phyloP scores from a whole-genome alignment of 345 rosid species.

The Punica granatum region DNA sequence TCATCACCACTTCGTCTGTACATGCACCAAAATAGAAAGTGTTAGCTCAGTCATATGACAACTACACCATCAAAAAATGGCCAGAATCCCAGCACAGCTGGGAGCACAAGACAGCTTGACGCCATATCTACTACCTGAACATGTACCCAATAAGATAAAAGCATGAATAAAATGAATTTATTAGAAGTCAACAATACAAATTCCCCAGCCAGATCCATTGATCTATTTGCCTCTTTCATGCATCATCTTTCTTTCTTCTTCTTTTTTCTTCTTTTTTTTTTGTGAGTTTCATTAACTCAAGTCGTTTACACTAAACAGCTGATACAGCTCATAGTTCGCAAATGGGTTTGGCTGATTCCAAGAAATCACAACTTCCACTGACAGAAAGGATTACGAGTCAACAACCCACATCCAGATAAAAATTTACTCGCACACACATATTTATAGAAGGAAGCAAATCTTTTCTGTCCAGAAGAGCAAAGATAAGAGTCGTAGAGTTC shows the following conservation, averaged over 20 bases:
- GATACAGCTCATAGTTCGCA: neutral
- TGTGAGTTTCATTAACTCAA: neutral
- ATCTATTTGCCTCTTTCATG: neutral
- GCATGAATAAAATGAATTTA: neutral
- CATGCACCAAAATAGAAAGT: constrained; percentile 12
- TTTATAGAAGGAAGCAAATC: neutral
- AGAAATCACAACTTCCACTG: neutral
- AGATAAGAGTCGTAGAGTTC: neutral
- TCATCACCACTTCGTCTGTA: constrained; percentile 93
- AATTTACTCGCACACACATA: neutral
- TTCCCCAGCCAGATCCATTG: neutral
- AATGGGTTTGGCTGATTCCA: neutral
- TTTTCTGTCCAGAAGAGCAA: neutral
- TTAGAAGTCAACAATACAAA: neutral
- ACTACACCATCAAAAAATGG: neutral
- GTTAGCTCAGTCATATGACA: constrained; percentile 18
- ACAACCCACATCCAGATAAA: neutral
- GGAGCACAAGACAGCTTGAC: neutral
- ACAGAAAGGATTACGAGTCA: neutral
- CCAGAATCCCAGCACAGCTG: neutral
- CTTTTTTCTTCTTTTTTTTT: neutral
- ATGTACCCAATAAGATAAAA: neutral
- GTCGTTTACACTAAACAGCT: neutral
- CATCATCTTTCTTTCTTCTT: neutral
- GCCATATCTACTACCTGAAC: neutral